Evolutionary conservation across 352 stramenopile genomes (phyloP).

Genomic region (Globisporangium iwayamae): DNA sequence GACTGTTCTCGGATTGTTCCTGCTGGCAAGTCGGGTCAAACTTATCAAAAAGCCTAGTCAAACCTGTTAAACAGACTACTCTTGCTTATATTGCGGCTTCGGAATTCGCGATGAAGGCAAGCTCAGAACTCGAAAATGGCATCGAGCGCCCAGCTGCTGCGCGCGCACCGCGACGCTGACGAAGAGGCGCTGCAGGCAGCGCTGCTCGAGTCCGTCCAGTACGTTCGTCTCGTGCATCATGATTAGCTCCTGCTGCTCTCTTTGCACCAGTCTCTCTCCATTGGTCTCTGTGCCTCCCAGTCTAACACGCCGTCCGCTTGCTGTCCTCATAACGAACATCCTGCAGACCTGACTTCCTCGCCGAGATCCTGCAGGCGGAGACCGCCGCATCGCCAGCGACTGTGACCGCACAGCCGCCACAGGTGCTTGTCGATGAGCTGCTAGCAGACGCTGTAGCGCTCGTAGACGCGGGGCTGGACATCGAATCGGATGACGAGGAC

Average conservation of each 20-base stretch:
- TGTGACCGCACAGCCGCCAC: not conserved
- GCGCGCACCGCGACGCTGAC: constrained; percentile 52
- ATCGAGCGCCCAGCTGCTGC: not conserved
- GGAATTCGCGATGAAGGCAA: not conserved
- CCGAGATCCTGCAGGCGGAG: constrained; percentile 69
- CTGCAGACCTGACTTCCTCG: constrained; percentile 58
- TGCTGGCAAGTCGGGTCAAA: not conserved
- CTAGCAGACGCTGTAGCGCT: not conserved
- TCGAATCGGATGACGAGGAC: constrained; percentile 16
- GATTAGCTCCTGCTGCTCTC: not conserved
- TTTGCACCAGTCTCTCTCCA: not conserved
- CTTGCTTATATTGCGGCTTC: too few species aligned
- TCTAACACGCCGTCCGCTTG: not conserved
- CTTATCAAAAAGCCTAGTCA: too few species aligned
- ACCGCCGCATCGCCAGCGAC: not conserved
- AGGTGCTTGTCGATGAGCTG: not conserved
- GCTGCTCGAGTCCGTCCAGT: constrained; percentile 61
- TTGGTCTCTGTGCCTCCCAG: not conserved
- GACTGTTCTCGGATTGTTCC: not conserved
- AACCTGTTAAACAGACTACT: not conserved
- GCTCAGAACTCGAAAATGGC: not conserved
- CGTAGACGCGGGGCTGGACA: not conserved
- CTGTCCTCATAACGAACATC: too few species aligned
- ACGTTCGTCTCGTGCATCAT: not conserved
- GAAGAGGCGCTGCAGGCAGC: constrained; percentile 66